A percentile compares a stretch with the other conserved stretches of the same genome.
Conservation (phyloP, 2,329 filamentous ascomycete species). For the Geosmithia flava region DNA sequence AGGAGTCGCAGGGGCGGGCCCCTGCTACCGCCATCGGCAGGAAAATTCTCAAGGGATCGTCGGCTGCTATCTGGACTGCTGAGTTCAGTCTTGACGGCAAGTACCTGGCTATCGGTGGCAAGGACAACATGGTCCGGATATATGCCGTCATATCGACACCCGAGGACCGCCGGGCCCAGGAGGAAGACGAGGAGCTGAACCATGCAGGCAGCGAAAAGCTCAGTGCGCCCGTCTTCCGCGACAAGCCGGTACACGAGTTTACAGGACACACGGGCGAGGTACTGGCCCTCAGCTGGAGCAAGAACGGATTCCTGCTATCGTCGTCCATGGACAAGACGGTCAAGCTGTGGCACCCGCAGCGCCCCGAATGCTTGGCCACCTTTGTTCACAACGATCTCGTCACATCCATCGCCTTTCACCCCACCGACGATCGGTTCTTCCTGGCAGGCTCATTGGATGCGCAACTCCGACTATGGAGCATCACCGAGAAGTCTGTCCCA, state of each 20-base stretch:
- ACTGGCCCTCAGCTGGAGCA: slow-evolving; percentile 92
- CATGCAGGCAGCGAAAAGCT: slow-evolving; percentile 43
- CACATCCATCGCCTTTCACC: slow-evolving; percentile 89
- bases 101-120: slow-evolving; percentile 84
- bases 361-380: slow-evolving; percentile 76
- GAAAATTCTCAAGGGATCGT: slow-evolving; percentile 30
- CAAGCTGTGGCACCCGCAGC: slow-evolving; percentile 79
- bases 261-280: slow-evolving; percentile 75
- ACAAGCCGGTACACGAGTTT: slow-evolving; percentile 68
- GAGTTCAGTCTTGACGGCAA: slow-evolving; percentile 88
- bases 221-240: slow-evolving; percentile 81
- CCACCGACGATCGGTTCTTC: slow-evolving; percentile 91
- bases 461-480: slow-evolving; percentile 86
- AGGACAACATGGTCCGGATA: slow-evolving; percentile 73
- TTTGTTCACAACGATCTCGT: slow-evolving; percentile 95
- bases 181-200: slow-evolving; percentile 41
- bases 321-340: slow-evolving; percentile 99
- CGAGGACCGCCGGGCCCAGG: slow-evolving; percentile 65
- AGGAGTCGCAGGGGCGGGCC: slow-evolving; percentile 13
- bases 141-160: slow-evolving; percentile 78
- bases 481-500: slow-evolving; percentile 88
- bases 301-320: slow-evolving; percentile 93
- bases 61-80: slow-evolving; percentile 83
- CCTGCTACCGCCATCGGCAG: slow-evolving; percentile 24
- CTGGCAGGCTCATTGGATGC: slow-evolving; percentile 85